phyloP scores from a whole-genome alignment of 2,329 filamentous ascomycete species.

The Curvularia sp. region DNA sequence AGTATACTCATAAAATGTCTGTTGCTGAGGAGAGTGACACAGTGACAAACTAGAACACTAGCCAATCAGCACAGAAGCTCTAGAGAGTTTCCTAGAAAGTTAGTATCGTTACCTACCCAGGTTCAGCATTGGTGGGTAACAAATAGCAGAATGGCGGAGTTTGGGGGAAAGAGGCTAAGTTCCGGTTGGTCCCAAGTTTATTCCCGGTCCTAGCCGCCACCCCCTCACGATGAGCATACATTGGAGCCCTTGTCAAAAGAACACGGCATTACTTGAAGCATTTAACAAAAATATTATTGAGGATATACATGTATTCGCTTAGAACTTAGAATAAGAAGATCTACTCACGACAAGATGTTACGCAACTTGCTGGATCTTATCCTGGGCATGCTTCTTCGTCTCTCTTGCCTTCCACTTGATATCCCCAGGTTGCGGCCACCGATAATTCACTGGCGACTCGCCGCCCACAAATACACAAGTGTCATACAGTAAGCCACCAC shows the following conservation, averaged over 20 bases:
- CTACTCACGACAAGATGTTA: neutral
- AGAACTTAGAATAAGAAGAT: neutral
- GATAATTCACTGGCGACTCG: conserved; percentile 42
- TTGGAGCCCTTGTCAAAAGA: neutral
- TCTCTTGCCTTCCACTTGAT: conserved; percentile 27
- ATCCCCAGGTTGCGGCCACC: conserved; percentile 36
- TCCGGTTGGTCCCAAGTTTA: conserved; percentile 2
- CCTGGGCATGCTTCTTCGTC: conserved; percentile 26
- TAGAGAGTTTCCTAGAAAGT: neutral
- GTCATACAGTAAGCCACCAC: conserved; percentile 42
- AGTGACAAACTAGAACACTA: neutral
- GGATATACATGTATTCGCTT: neutral
- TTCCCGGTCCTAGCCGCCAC: conserved; percentile 3
- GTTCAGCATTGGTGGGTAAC: neutral
- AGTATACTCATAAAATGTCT: neutral
- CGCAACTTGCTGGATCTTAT: conserved; percentile 24
- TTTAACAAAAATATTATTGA: neutral
- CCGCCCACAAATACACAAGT: conserved; percentile 42
- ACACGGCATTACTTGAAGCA: neutral
- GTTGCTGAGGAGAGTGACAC: neutral
- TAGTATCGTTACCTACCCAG: neutral
- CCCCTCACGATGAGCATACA: neutral
- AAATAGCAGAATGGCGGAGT: neutral
- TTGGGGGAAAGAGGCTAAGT: conserved; percentile 3
- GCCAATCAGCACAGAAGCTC: neutral